These are phyloP conservation scores for Metschnikowia hibisci DNA, from an alignment of 805 yeast genomes.

Conservation along the genomic window DNA sequence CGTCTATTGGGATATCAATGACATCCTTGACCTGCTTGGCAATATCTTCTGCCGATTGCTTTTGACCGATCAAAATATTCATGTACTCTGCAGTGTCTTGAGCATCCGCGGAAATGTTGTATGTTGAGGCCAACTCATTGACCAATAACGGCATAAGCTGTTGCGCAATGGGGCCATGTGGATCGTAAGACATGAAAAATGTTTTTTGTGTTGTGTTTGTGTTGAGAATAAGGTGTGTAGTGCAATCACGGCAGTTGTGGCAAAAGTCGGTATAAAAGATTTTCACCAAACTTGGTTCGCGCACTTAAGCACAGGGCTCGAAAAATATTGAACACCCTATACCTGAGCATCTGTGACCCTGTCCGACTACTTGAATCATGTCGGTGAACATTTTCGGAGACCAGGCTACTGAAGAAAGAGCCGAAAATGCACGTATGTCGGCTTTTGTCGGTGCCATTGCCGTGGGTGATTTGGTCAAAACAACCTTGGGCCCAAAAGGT, in stretches of 20 bases:
- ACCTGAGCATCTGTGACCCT: constrained; percentile 1
- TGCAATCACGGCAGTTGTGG: constrained; percentile 1
- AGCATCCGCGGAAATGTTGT: constrained; percentile 37
- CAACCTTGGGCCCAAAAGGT: constrained; percentile 96
- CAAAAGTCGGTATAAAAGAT: neutral
- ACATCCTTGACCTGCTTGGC: constrained; percentile 56
- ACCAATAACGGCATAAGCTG: constrained; percentile 33
- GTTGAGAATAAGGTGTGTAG: neutral
- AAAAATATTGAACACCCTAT: constrained; percentile 4
- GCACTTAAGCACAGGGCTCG: constrained; percentile 3
- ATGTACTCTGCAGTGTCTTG: constrained; percentile 58
- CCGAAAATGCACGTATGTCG: constrained; percentile 95
- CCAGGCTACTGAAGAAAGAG: constrained; percentile 96
- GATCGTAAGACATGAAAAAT: constrained; percentile 29
- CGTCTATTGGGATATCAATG: constrained; percentile 59
- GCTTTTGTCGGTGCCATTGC: constrained; percentile 99
- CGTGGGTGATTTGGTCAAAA: constrained; percentile 93
- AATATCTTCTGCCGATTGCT: constrained; percentile 58
- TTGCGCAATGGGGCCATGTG: constrained; percentile 38
- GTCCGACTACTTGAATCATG: constrained; percentile 27
- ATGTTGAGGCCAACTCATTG: constrained; percentile 34
- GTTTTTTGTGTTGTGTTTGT: neutral
- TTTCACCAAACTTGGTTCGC: constrained; percentile 4
- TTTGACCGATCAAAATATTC: constrained; percentile 64
- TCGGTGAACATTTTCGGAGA: constrained; percentile 94